Base-by-base conservation (phyloP, 1,139 yeast species). In the Sugiyamaella paludigena region DNA sequence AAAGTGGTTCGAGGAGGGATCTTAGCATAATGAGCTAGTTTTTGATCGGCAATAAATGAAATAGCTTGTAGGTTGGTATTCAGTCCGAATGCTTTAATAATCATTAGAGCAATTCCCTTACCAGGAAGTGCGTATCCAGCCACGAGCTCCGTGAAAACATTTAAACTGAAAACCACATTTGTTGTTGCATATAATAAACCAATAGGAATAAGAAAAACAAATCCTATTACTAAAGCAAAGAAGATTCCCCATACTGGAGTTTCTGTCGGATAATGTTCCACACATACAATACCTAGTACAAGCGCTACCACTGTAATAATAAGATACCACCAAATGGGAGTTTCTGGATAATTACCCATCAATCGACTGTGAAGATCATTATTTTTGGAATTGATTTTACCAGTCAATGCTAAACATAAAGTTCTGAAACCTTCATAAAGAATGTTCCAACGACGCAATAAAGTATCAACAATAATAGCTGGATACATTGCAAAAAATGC, bases 111-210 rank as follows among this genome's bases (percentile, higher is more conserved):
- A 43, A 73, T 67, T 38, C 83, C 83, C 49, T 81, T 80, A 43
- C 84, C 84, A 29, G 84, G 86, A 32, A 81, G 56, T 2, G 83
- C 82, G 57, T 80, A 80, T 19, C 87, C 87, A 45, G 78, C 71
- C 51, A 82, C 75, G 57, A 82, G 69, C 62, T 82, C 85, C 36
- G 79, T 80, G 54, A 82, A 66, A 4, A 82, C 81, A 54, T 80
- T 80, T 52, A 81, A 70, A 31, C 82, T 81, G 76, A 80, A 69
- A 24, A 71, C 63, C 52, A 71, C 68, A 37, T 83, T 83, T 3
- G 86, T 79, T 73, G 74, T 27, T 80, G 74, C 60, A 65, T 74
- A 55, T 73, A 70, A 37, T 70, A 72, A 38, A 69, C 70, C 53
- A 71, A 68, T 50, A 77, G 87, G 67, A 11, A 81, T 71, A 62